Evolutionary conservation across 1,139 yeast genomes (phyloP).

Genomic region (Yamadazyma epiphylla): DNA sequence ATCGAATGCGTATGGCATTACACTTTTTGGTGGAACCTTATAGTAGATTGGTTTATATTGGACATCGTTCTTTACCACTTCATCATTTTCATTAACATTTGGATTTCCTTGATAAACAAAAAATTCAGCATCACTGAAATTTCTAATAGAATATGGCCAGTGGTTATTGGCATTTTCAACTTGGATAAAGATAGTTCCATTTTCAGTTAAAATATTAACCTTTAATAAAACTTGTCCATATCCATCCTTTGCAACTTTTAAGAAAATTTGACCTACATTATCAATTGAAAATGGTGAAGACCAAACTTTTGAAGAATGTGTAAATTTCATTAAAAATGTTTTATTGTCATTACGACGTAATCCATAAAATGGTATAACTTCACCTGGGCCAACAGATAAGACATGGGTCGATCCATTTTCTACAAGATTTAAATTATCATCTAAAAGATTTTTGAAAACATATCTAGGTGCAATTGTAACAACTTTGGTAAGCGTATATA

Average conservation of each 20-base stretch:
- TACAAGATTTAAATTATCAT: conserved; percentile 54
- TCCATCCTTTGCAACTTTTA: conserved; percentile 63
- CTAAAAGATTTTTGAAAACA: conserved; percentile 61
- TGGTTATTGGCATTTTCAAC: conserved; percentile 66
- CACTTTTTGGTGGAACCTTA: conserved; percentile 81
- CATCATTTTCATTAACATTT: conserved; percentile 69
- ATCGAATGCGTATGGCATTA: conserved; percentile 99
- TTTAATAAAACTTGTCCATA: conserved; percentile 68
- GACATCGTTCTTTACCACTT: conserved; percentile 41
- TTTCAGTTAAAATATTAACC: conserved; percentile 71
- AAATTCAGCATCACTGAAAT: conserved; percentile 82
- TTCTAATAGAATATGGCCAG: conserved; percentile 94
- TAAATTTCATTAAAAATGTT: conserved; percentile 56
- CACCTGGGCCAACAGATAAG: conserved; percentile 43
- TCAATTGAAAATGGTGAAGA: conserved; percentile 84
- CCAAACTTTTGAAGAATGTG: conserved; percentile 64
- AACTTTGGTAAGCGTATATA: conserved; percentile 71
- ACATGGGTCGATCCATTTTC: conserved; percentile 64
- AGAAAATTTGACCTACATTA: conserved; percentile 76
- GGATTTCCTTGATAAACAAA: conserved; percentile 86
- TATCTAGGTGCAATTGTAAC: conserved; percentile 82
- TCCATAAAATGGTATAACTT: conserved; percentile 61
- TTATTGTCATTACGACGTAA: conserved; percentile 47
- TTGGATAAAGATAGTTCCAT: conserved; percentile 76
- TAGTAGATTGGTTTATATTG: conserved; percentile 74